Evolutionary conservation across 1,284 basidiomycete genomes (phyloP).

Genomic region (Chalciporus piperatoides): DNA sequence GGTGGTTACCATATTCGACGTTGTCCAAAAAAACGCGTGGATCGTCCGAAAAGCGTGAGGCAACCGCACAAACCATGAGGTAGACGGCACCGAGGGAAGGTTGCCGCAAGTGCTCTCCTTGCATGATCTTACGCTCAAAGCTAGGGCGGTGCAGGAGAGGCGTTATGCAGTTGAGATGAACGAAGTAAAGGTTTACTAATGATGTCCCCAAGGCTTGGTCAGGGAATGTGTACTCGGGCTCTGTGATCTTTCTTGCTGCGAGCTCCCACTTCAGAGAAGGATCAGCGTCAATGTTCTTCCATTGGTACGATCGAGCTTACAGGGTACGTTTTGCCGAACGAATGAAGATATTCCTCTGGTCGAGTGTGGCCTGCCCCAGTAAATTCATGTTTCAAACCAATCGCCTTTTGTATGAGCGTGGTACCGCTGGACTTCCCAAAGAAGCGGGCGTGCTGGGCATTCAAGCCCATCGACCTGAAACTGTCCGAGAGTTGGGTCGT

Average conservation of each 20-base stretch:
- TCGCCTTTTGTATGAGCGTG: slow-evolving; percentile 62
- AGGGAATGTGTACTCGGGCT: slow-evolving; percentile 45
- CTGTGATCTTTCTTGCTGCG: slow-evolving; percentile 15
- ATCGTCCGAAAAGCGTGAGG: slow-evolving; percentile 65
- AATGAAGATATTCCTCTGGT: background rate
- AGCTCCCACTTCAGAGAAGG: slow-evolving; percentile 41
- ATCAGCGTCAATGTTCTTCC: background rate
- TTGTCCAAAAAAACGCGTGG: slow-evolving; percentile 51
- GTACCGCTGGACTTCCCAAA: slow-evolving; percentile 72
- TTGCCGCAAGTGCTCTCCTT: slow-evolving; percentile 57
- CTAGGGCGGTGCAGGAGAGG: slow-evolving; percentile 78
- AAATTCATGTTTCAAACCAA: slow-evolving; percentile 61
- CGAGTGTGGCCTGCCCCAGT: slow-evolving; percentile 32
- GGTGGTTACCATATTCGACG: slow-evolving; percentile 25
- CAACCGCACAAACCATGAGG: slow-evolving; percentile 74
- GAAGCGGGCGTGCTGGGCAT: slow-evolving; percentile 45
- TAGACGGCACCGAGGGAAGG: slow-evolving; percentile 66
- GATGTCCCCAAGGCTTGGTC: slow-evolving; percentile 54
- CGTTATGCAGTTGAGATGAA: slow-evolving; percentile 53
- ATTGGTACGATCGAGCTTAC: slow-evolving; percentile 31
- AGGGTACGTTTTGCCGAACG: slow-evolving; percentile 34
- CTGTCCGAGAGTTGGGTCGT: slow-evolving; percentile 24
- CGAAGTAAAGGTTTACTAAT: slow-evolving; percentile 72
- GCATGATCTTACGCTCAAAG: slow-evolving; percentile 61
- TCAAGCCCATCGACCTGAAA: slow-evolving; percentile 23